phyloP scores from a whole-genome alignment of 805 yeast species.

The Hanseniaspora guilliermondii region DNA sequence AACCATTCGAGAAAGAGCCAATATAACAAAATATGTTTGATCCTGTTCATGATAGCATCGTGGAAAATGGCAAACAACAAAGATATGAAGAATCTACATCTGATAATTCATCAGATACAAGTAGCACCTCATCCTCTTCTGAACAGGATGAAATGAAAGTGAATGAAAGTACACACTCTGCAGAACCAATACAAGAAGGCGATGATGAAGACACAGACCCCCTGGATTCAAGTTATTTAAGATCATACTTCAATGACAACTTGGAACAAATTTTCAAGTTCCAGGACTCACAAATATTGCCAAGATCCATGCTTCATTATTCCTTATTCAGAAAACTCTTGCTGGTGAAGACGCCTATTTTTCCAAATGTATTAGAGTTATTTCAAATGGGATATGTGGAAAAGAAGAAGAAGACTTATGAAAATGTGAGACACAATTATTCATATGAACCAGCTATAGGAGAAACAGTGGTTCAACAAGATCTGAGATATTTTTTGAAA shows the following conservation, averaged over 20 bases:
- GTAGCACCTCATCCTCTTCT: too few relatives aligned
- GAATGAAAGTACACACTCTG: too few relatives aligned
- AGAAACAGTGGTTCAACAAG: background rate
- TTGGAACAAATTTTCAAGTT: background rate
- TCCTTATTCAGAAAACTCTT: constrained; percentile 6
- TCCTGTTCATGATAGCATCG: constrained; percentile 8
- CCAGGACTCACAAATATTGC: background rate
- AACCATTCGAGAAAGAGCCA: background rate
- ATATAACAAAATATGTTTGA: background rate
- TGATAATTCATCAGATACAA: background rate
- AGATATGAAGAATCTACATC: background rate
- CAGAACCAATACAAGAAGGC: too few relatives aligned
- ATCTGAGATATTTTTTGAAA: constrained; percentile 2
- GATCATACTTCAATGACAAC: background rate
- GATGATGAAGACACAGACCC: background rate
- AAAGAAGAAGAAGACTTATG: background rate
- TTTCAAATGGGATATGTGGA: background rate
- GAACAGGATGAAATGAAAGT: background rate
- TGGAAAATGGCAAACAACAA: constrained; percentile 2
- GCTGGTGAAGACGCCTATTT: background rate
- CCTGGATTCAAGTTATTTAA: background rate
- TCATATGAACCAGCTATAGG: constrained; percentile 1
- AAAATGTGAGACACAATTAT: background rate
- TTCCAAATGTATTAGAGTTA: constrained; percentile 8
- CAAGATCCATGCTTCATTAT: background rate